Conservation (phyloP, 2,329 filamentous ascomycete genomes). For the Metarhizium anisopliae region DNA sequence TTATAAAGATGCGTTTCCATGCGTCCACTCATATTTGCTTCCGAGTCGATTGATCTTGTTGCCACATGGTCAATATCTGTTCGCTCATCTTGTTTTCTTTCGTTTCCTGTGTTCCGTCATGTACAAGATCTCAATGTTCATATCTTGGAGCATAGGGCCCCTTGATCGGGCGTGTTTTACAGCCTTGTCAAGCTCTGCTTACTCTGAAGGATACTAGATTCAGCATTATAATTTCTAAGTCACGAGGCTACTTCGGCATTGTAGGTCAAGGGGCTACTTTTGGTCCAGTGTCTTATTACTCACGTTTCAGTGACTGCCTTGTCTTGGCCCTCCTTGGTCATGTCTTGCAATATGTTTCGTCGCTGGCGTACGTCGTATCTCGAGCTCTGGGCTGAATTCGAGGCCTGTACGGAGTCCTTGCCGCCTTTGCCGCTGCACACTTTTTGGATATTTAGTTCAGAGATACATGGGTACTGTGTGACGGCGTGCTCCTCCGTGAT, state of each 20-base stretch:
- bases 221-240: not conserved
- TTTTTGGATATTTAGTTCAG: too few species aligned
- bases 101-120: not conserved
- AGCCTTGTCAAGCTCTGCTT: not conserved
- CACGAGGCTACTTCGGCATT: not conserved
- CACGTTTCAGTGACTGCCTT: not conserved
- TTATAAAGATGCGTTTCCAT: slow-evolving; percentile 15
- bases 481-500: not conserved
- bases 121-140: not conserved
- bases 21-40: not conserved
- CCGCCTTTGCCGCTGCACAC: too few species aligned
- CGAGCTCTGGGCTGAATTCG: too few species aligned
- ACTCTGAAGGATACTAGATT: not conserved
- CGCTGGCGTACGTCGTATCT: too few species aligned
- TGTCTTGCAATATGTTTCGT: not conserved
- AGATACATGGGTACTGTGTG: not conserved
- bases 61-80: not conserved
- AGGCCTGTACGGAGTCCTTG: too few species aligned
- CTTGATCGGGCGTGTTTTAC: not conserved
- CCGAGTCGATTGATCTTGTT: not conserved
- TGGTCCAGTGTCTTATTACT: not conserved
- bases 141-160: not conserved
- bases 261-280: not conserved
- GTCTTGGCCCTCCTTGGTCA: not conserved
- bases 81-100: not conserved